Evolutionary conservation across 768 basidiomycete genomes (phyloP).

Genomic region (Auriscalpium orientale): DNA sequence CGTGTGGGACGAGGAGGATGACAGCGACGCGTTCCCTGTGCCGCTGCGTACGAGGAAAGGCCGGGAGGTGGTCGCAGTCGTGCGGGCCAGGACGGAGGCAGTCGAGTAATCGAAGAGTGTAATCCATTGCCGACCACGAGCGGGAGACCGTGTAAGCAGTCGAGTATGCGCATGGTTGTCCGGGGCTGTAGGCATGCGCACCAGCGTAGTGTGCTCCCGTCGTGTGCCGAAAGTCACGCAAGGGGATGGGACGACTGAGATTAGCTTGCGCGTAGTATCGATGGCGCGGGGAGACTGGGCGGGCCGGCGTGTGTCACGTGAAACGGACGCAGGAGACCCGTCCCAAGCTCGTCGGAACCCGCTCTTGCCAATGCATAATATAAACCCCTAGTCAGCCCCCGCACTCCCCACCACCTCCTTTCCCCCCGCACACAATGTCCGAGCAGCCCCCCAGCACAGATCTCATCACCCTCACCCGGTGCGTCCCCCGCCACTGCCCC

Average conservation of each 20-base stretch:
- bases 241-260: too few species aligned
- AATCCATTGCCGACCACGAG: too few species aligned
- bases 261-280: too few species aligned
- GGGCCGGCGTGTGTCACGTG: conserved; percentile 1
- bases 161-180: too few species aligned
- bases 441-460: conserved; percentile 73
- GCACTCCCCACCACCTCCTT: background rate
- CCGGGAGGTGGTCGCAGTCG: conserved; percentile 41
- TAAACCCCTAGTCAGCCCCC: background rate
- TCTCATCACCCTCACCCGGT: conserved; percentile 91
- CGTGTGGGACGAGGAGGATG: conserved; percentile 43
- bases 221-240: too few species aligned
- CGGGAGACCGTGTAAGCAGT: too few species aligned
- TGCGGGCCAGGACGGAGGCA: conserved; percentile 15
- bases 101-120: too few species aligned
- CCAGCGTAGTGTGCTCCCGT: too few species aligned
- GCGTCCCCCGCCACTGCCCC: conserved; percentile 17
- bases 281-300: conserved; percentile 19
- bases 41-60: conserved; percentile 65
- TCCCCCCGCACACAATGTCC: conserved; percentile 4
- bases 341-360: background rate
- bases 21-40: conserved; percentile 60
- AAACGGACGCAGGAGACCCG: background rate
- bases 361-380: background rate
- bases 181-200: too few species aligned